Conservation (phyloP, 345 rosid genomes). For the Eucalyptus globulus region DNA sequence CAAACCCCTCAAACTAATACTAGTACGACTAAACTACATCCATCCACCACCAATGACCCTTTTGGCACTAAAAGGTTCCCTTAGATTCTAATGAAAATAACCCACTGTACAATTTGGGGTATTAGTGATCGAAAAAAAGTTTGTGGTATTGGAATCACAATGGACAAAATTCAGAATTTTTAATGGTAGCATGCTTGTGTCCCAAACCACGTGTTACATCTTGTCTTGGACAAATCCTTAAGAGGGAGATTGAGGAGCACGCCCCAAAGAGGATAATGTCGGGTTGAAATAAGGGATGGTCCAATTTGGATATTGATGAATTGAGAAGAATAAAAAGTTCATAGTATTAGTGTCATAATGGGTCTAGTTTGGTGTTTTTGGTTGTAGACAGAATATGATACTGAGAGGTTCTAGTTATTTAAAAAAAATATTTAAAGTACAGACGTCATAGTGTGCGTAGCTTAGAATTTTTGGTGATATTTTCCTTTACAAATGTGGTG, state of each 20-base stretch:
- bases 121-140: background rate
- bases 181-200: background rate
- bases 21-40: background rate
- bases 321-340: background rate
- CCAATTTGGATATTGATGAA: too few species aligned
- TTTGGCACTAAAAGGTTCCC: background rate
- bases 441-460: background rate
- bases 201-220: too few species aligned
- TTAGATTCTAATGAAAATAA: background rate
- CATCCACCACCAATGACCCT: background rate
- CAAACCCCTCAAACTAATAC: background rate
- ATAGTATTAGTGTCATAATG: background rate
- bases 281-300: too few species aligned
- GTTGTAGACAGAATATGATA: background rate
- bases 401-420: too few species aligned
- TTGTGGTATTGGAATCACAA: rapidly evolving
- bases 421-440: too few species aligned
- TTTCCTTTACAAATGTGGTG: background rate
- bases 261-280: too few species aligned
- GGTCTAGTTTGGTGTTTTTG: background rate
- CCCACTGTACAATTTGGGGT: background rate
- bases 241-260: rapidly evolving
- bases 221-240: too few species aligned
- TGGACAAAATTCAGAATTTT: background rate
- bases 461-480: too few species aligned